phyloP scores from a whole-genome alignment of 768 basidiomycete genomes.

The Tricholoma sp. region DNA sequence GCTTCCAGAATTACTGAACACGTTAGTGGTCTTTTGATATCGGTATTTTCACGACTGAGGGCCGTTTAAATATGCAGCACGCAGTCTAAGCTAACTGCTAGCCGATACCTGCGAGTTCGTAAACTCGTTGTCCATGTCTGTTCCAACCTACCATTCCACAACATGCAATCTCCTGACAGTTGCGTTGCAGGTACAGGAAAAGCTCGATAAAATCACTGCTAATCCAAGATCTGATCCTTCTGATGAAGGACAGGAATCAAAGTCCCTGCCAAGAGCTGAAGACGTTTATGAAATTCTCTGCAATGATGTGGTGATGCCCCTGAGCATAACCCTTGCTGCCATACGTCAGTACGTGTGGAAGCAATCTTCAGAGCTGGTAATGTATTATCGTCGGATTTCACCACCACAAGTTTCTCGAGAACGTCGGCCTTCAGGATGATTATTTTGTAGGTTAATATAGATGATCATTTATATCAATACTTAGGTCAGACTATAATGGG shows the following conservation, averaged over 20 bases:
- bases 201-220: slow-evolving; percentile 49
- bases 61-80: slow-evolving; percentile 31
- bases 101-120: slow-evolving; percentile 75
- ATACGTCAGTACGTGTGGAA: slow-evolving; percentile 90
- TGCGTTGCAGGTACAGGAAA: slow-evolving; percentile 69
- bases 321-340: slow-evolving; percentile 86
- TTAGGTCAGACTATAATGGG: not conserved
- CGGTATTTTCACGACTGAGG: not conserved
- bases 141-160: not conserved
- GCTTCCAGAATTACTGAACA: slow-evolving; percentile 79
- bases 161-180: not conserved
- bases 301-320: slow-evolving; percentile 76
- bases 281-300: slow-evolving; percentile 85
- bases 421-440: not conserved
- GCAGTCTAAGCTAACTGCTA: slow-evolving; percentile 86
- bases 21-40: slow-evolving; percentile 42
- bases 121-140: slow-evolving; percentile 83
- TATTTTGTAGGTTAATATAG: not conserved
- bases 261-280: slow-evolving; percentile 38
- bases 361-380: slow-evolving; percentile 62
- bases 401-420: not conserved
- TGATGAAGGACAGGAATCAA: slow-evolving; percentile 13
- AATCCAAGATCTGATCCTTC: slow-evolving; percentile 6
- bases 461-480: not conserved
- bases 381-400: slow-evolving; percentile 67